Evolutionary conservation across 371 early-diverging fungal species (phyloP).

Genomic region (Capillidium rhysosporum): DNA sequence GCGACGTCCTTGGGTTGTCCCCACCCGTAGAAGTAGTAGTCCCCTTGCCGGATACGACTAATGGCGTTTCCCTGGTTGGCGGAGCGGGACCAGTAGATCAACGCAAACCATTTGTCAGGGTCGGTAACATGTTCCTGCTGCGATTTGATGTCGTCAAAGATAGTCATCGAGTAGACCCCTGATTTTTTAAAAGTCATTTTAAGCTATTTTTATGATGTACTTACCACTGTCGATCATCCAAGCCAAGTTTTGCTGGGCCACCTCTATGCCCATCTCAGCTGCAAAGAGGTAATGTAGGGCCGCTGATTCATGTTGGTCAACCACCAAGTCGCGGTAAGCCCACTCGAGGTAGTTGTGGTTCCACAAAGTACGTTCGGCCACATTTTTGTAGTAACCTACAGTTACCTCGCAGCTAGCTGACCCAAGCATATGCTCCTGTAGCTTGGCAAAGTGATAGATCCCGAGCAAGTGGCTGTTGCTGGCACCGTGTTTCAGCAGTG

Average conservation of each 20-base stretch:
- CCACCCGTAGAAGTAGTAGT: conserved; percentile 77
- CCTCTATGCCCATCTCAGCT: conserved; percentile 68
- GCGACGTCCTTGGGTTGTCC: conserved; percentile 20
- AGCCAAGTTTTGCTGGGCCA: conserved; percentile 73
- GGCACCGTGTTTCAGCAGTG: conserved; percentile 13
- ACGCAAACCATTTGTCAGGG: conserved; percentile 25
- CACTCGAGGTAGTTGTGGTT: conserved; percentile 32
- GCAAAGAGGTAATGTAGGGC: conserved; percentile 49
- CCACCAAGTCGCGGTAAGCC: conserved; percentile 27
- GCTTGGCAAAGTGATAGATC: background rate
- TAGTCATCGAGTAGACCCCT: conserved; percentile 8
- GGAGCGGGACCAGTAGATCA: conserved; percentile 81
- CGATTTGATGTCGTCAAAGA: conserved; percentile 1
- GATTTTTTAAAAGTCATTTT: background rate
- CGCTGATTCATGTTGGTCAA: conserved; percentile 47
- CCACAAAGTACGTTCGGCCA: conserved; percentile 76
- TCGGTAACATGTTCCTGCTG: conserved; percentile 6
- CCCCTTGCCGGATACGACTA: conserved; percentile 80
- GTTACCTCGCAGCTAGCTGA: background rate
- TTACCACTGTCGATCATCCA: conserved; percentile 61
- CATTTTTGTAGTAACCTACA: conserved; percentile 32
- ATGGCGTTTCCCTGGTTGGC: conserved; percentile 87
- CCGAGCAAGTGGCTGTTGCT: conserved; percentile 8
- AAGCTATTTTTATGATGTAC: background rate
- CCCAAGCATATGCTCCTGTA: background rate